Evolutionary conservation across 1,284 basidiomycete genomes (phyloP).

Genomic region (Trichosporon ovoides): DNA sequence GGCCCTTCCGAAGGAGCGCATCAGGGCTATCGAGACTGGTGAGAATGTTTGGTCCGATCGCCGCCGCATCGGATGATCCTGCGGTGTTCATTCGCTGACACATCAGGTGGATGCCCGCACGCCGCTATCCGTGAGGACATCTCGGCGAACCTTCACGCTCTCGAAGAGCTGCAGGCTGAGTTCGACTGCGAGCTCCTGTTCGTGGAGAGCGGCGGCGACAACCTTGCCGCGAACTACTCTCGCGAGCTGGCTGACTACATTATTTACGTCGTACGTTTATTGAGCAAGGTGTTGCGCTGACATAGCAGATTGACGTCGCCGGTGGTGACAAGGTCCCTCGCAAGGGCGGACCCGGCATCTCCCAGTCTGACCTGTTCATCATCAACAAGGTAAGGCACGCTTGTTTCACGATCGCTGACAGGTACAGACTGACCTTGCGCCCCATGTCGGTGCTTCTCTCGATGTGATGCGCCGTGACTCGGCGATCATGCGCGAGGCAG

Average conservation of each 20-base stretch:
- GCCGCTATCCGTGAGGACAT: constrained; percentile 97
- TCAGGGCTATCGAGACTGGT: constrained; percentile 89
- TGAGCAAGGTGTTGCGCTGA: not conserved
- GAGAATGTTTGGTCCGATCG: not conserved
- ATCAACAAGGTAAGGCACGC: constrained; percentile 74
- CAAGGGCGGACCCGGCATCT: constrained; percentile 95
- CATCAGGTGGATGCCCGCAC: constrained; percentile 77
- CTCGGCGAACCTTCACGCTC: constrained; percentile 88
- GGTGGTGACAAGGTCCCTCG: constrained; percentile 98
- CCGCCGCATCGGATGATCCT: not conserved
- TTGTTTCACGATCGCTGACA: not conserved
- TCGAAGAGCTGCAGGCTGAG: constrained; percentile 92
- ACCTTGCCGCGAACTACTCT: constrained; percentile 93
- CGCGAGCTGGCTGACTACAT: constrained; percentile 96
- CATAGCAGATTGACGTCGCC: constrained; percentile 54
- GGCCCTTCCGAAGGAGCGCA: constrained; percentile 75
- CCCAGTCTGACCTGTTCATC: constrained; percentile 80
- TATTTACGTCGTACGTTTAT: constrained; percentile 71
- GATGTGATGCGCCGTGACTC: constrained; percentile 93
- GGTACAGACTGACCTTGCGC: constrained; percentile 78
- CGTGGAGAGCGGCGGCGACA: constrained; percentile 94
- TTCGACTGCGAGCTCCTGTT: constrained; percentile 77
- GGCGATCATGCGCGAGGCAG: constrained; percentile 85
- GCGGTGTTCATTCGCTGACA: not conserved
- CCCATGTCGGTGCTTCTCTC: constrained; percentile 85